Base-by-base conservation (phyloP, 306 rosid species). In the Alnus glutinosa region DNA sequence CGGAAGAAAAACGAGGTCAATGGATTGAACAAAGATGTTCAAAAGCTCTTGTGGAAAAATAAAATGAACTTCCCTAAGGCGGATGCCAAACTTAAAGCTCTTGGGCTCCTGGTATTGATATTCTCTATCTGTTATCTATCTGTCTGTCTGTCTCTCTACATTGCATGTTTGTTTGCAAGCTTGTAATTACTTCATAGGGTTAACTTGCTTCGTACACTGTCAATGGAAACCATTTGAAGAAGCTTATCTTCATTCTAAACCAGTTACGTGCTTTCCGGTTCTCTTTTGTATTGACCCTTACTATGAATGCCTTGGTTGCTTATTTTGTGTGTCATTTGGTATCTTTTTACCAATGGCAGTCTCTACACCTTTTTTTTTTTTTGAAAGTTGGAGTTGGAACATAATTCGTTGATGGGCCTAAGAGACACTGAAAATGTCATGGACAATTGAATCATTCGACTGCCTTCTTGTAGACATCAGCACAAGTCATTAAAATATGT, bases 41-140 rank as follows among this genome's bases (percentile, higher is more conserved):
- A 95, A 23, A 95, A 82, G 85, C 97, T 95, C 78, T 83, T 95
- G 79, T 91, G 98, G 98, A 95, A 95, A 87, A 91, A 91, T 74
- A 92, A 92, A 80, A 86, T 89, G 92, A 80, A 36, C 59, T 95
- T 87, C 70, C 87, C 95, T 11, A 92, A 92, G 82, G 94, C 98
- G 9, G 96, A 91, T 76, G 86, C 92, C 66, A 83, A 83, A 55
- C 98, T 95, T 78, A 91, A 74, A 80, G 83, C 63, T 73, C 98
- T 92, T 82, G 95, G 96, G 72, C 96, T 95, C 68, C 5, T 51
- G 92, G 98, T 95, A 90, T 59, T 23, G 28, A 23, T 9, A 78
- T 68, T 28, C 61, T 34, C 14, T n/a, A 28, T 54, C 18, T 67
- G 19, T 58, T 34, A 34, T 2, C 30, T 23, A 37, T 67, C 30